Conservation (phyloP, 1,284 basidiomycete genomes). For the Ganoderma leucocontextum region DNA sequence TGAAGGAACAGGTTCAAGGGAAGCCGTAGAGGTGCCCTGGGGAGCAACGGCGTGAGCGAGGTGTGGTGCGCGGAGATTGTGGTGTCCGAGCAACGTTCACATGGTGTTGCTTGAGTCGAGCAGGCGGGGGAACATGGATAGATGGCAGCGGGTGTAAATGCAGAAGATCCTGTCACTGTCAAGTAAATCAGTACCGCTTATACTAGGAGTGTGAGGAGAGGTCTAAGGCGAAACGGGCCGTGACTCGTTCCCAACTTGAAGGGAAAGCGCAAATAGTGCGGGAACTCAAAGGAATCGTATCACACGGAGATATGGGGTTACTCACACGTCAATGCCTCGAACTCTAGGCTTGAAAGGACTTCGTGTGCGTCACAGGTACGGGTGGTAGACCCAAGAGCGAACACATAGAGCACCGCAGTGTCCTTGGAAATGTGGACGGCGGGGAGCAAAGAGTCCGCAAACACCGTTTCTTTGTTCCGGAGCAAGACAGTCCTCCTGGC, state of each 20-base stretch:
- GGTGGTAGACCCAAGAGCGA: conserved; percentile 55
- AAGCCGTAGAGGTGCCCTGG: conserved; percentile 53
- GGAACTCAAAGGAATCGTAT: not conserved
- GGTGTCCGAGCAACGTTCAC: conserved; percentile 48
- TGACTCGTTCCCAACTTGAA: not conserved
- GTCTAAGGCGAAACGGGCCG: not conserved
- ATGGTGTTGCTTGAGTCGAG: conserved; percentile 50
- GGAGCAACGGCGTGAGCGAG: conserved; percentile 46
- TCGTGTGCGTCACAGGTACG: conserved; percentile 40
- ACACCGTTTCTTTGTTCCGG: conserved; percentile 44
- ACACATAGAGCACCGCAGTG: conserved; percentile 59
- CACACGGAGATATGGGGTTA: conserved; percentile 26
- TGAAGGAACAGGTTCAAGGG: conserved; percentile 54
- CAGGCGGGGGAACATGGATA: conserved; percentile 63
- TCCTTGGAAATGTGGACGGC: conserved; percentile 54
- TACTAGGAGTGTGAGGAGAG: not conserved
- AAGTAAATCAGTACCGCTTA: conserved; percentile 19
- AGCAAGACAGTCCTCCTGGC: conserved; percentile 59
- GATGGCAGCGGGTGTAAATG: conserved; percentile 55
- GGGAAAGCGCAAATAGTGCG: not conserved
- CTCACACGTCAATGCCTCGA: conserved; percentile 63
- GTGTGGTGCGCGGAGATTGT: conserved; percentile 16
- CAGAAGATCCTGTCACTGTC: conserved; percentile 37
- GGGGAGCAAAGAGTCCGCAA: conserved; percentile 60
- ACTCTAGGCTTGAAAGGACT: conserved; percentile 43